Evolutionary conservation across 306 rosid genomes (phyloP), one percentile per base, ranked within the genome.

Genomic region (Castanea mollissima): DNA sequence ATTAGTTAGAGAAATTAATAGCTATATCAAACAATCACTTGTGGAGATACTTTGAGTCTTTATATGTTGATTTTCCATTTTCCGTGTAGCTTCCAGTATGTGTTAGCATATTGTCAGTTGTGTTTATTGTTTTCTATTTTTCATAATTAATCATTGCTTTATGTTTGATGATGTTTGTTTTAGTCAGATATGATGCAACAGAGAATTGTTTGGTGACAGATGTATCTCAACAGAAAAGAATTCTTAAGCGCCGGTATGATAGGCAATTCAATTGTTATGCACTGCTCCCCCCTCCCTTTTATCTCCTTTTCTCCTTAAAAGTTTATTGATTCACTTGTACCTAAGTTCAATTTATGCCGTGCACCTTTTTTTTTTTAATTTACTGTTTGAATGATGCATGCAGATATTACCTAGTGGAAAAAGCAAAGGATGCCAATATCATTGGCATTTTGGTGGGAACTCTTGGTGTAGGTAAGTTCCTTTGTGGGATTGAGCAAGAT

Each of bases 361-460:
- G 15, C 54, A 25, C 19, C 14, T 7, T 1, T 38, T 1, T 38
- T 0, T 38, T 57, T 78, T 25, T 73, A 21, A 72, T 27, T 64
- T 21, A 62, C 72, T 54, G 60, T 58, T 18, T 4, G 63, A 60
- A 23, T 78, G 74, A 78, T 78, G 60, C 29, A 8, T 86, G 90
- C 89, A 94, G 98, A 88, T 94, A 94, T 86, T 94, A 90, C 84
- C 85, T 92, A 41, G 94, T 92, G 78, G 98, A 92, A 91, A 94
- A 89, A 76, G 97, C 98, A 62, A 94, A 91, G 91, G 97, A 92
- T 87, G 98, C 97, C 81, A 93, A 80, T 79, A 92, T 94, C 69
- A 85, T 92, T 77, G 98, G 95, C 58, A 86, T 94, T 83, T 81
- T 94, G 85, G 98, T 92, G n/a, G 97, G 97, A 76, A 94, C 98